phyloP scores from a whole-genome alignment of 2,329 filamentous ascomycete species.

The Penicillium sp. region DNA sequence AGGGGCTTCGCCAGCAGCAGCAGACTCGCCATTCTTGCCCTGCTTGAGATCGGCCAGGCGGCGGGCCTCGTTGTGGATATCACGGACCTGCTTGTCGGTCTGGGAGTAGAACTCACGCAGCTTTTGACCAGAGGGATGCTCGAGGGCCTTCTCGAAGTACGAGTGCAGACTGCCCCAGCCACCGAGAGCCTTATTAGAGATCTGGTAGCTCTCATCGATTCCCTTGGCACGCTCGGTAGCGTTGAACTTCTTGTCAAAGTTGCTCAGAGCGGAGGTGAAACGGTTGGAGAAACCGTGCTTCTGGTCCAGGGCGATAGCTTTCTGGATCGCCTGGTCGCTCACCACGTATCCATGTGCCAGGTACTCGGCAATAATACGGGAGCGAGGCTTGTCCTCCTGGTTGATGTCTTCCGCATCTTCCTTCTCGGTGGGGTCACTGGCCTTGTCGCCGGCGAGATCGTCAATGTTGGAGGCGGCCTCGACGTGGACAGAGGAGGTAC shows the following conservation, averaged over 20 bases:
- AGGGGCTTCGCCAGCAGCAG: slow-evolving; percentile 15
- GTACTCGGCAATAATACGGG: slow-evolving; percentile 92
- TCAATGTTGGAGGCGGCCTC: slow-evolving; percentile 64
- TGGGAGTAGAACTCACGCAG: slow-evolving; percentile 82
- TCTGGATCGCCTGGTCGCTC: slow-evolving; percentile 70
- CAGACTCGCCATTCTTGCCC: slow-evolving; percentile 41
- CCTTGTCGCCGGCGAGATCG: slow-evolving; percentile 58
- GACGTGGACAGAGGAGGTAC: slow-evolving; percentile 70
- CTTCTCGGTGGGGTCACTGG: slow-evolving; percentile 51
- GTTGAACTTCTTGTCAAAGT: slow-evolving; percentile 80
- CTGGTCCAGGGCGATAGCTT: slow-evolving; percentile 80
- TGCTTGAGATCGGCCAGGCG: slow-evolving; percentile 84
- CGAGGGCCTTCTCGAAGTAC: slow-evolving; percentile 92
- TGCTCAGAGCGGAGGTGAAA: slow-evolving; percentile 71
- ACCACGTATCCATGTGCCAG: slow-evolving; percentile 90
- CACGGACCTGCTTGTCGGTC: slow-evolving; percentile 80
- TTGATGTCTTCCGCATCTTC: slow-evolving; percentile 65
- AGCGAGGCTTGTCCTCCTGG: slow-evolving; percentile 95
- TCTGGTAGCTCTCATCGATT: slow-evolving; percentile 77
- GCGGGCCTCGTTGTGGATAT: slow-evolving; percentile 87
- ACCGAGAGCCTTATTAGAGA: slow-evolving; percentile 66
- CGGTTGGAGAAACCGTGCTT: slow-evolving; percentile 78
- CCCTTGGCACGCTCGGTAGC: slow-evolving; percentile 80
- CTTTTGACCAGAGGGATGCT: slow-evolving; percentile 82
- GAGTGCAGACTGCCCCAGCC: slow-evolving; percentile 66